Conservation (phyloP, 768 basidiomycete species). For the Coprinellus aureogranulatus region DNA sequence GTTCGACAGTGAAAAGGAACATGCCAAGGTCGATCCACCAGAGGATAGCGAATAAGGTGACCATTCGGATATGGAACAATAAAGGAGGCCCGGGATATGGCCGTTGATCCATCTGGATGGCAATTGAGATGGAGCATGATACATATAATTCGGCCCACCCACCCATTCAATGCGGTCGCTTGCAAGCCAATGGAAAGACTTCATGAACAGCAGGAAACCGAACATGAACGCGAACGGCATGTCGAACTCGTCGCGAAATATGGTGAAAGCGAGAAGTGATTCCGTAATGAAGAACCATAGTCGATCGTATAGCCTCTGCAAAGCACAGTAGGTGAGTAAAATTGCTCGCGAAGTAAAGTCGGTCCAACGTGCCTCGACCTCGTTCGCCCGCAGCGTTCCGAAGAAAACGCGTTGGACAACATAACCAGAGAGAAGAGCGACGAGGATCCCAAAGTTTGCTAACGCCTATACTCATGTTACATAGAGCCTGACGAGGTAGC, state of each 20-base stretch:
- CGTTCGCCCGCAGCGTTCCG: constrained; percentile 79
- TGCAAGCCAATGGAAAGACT: constrained; percentile 98
- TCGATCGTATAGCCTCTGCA: constrained; percentile 88
- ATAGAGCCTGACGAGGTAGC: constrained; percentile 4
- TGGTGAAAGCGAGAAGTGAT: constrained; percentile 92
- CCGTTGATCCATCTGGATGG: constrained; percentile 91
- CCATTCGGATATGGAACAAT: constrained; percentile 85
- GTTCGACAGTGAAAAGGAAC: constrained; percentile 79
- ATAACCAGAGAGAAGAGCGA: constrained; percentile 74
- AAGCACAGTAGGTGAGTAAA: background rate
- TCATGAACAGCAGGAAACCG: constrained; percentile 88
- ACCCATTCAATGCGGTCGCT: constrained; percentile 97
- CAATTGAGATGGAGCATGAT: constrained; percentile 5
- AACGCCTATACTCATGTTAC: constrained; percentile 56
- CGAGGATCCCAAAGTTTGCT: constrained; percentile 83
- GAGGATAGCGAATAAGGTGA: constrained; percentile 68
- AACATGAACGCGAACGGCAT: constrained; percentile 93
- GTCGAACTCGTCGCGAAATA: constrained; percentile 95
- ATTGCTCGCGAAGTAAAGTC: background rate
- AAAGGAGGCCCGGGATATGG: constrained; percentile 81
- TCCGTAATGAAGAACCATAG: constrained; percentile 99
- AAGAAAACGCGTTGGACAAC: constrained; percentile 87
- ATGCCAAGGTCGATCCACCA: constrained; percentile 74
- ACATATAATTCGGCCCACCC: constrained; percentile 9
- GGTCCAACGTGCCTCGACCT: constrained; percentile 78